Evolutionary conservation across 768 basidiomycete species (phyloP).

Genomic region (Leucocoprinus birnbaumii): DNA sequence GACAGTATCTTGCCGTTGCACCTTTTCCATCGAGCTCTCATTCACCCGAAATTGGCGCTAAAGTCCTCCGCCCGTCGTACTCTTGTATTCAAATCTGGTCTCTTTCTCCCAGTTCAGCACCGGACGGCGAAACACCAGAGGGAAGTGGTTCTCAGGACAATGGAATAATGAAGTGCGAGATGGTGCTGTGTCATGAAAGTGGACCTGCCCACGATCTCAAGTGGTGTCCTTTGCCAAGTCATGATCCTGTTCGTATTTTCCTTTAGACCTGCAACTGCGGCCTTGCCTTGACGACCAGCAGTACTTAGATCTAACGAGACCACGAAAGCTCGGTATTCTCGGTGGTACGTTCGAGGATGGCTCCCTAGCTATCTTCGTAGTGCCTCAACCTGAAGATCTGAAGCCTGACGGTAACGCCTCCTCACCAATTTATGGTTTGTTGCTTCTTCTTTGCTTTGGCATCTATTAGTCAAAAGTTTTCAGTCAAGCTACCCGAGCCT

Average conservation of each 20-base stretch:
- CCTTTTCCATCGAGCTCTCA: constrained; percentile 66
- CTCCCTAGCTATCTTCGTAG: constrained; percentile 68
- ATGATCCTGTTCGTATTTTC: constrained; percentile 44
- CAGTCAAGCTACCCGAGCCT: constrained; percentile 63
- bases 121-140: background rate
- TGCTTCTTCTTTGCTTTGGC: background rate
- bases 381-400: constrained; percentile 75
- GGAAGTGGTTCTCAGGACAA: constrained; percentile 4
- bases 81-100: constrained; percentile 91
- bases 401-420: constrained; percentile 23
- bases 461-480: background rate
- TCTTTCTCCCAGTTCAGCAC: constrained; percentile 23
- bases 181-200: constrained; percentile 81
- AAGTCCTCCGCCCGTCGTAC: constrained; percentile 47
- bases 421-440: constrained; percentile 49
- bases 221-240: constrained; percentile 91
- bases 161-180: constrained; percentile 69
- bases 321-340: constrained; percentile 75
- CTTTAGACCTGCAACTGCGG: background rate
- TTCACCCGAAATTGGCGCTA: constrained; percentile 64
- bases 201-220: constrained; percentile 80
- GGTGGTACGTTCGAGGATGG: constrained; percentile 89
- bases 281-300: background rate
- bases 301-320: constrained; percentile 8
- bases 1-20: constrained; percentile 84